Evolutionary conservation across 129 eudicot genomes (phyloP), one percentile per base, ranked within the genome.

Genomic region (Dittrichia graveolens): DNA sequence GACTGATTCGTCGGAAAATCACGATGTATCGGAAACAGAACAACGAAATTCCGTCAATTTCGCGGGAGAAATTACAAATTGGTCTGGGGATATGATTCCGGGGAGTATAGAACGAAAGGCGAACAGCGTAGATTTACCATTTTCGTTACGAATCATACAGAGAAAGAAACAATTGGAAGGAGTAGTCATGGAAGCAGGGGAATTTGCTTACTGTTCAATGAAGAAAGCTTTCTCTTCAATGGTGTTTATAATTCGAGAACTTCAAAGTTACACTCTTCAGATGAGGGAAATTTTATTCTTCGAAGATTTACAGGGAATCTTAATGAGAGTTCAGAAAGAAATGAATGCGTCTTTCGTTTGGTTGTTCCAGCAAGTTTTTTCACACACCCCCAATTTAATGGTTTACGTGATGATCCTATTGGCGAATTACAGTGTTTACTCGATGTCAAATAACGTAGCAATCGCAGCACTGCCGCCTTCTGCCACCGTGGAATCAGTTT

Each of bases 321-420:
- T 90, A 12, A 83, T 78, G 6, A 75, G 92, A 45, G 99, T 95
- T 5, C 94, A 88, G 61, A 78, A 72, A n/a, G 99, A 95, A 50
- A 90, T 95, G 96, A 85, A 90, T 66, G 97, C 94, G 1, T 90
- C 99, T 2, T 95, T 95, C 43, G 99, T 95, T 38, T 95, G 99
- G 99, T 69, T 95, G 42, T 95, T 95, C 56, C 97, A 95, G 63
- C 96, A 90, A 67, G 97, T 95, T 0, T 95, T 95, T 69, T 88
- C 99, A 0, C 93, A 85, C 31, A 95, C 99, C 0, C 99, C 99
- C 0, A 87, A 86, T 38, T 60, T 95, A 6, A 95, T 95, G 99
- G 89, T 95, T 70, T 79, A 81, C 67, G 85, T 95, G 58, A 95
- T 95, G 99, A 90, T 95, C 39, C 80, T 95, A 1, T 68, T 95